Evolutionary conservation across 2,329 filamentous ascomycete genomes (phyloP).

Genomic region (Claviceps capensis): DNA sequence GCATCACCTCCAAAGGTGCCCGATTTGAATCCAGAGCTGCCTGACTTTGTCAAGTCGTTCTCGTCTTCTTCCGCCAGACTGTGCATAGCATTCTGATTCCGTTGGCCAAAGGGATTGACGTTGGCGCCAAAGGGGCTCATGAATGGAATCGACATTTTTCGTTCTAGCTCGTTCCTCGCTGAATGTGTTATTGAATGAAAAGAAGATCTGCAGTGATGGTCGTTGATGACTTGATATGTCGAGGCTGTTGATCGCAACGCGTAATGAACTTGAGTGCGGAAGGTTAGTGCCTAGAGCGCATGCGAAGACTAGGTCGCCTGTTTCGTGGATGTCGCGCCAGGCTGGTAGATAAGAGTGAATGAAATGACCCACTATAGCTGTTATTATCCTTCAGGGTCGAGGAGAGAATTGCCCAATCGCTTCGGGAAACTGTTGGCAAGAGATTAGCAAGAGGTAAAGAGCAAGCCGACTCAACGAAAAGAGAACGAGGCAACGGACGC

Average conservation of each 20-base stretch:
- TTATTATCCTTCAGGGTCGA: background rate
- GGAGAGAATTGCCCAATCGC: background rate
- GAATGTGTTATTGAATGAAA: background rate
- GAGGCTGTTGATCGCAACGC: background rate
- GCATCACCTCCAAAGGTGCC: slow-evolving; percentile 41
- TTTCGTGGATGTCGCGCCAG: too few species aligned
- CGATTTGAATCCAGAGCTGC: slow-evolving; percentile 29
- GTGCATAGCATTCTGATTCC: slow-evolving; percentile 29
- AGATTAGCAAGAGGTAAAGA: background rate
- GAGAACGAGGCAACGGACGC: background rate
- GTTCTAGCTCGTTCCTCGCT: background rate
- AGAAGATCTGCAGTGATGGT: background rate
- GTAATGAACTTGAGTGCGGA: background rate
- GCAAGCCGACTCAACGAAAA: background rate
- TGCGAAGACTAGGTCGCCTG: background rate
- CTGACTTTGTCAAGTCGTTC: slow-evolving; percentile 58
- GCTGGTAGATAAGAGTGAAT: too few species aligned
- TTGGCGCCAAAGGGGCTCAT: slow-evolving; percentile 56
- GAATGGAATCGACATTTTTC: slow-evolving; percentile 60
- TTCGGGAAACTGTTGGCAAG: background rate
- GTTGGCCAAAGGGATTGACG: slow-evolving; percentile 57
- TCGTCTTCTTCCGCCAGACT: slow-evolving; percentile 72
- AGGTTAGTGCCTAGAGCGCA: background rate
- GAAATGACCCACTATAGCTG: background rate
- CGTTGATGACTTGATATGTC: background rate